Evolutionary conservation across 1,284 basidiomycete species (phyloP).

Genomic region (Trichosporon asahii): DNA sequence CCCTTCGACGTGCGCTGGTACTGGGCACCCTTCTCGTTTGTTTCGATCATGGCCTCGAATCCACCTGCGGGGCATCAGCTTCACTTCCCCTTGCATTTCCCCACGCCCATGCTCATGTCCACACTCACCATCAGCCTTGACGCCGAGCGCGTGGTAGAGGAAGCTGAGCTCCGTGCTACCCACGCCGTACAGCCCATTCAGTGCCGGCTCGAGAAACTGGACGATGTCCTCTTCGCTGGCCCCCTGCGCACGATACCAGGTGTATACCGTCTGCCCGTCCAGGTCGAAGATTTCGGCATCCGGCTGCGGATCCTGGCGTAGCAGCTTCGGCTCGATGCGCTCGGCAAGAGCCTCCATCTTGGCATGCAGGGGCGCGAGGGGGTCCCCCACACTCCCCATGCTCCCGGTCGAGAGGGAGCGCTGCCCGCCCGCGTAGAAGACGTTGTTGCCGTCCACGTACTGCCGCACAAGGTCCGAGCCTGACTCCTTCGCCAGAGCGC

Average conservation of each 20-base stretch:
- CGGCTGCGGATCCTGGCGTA: not conserved
- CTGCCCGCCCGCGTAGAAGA: not conserved
- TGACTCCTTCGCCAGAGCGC: constrained; percentile 13
- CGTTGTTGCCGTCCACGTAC: constrained; percentile 3
- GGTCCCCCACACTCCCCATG: not conserved
- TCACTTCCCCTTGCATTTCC: not conserved
- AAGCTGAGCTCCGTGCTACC: constrained; percentile 13
- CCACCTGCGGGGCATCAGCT: constrained; percentile 1
- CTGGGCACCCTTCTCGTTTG: constrained; percentile 16
- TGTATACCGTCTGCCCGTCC: constrained; percentile 10
- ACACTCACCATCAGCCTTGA: not conserved
- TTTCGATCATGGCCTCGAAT: not conserved
- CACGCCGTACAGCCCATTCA: constrained; percentile 6
- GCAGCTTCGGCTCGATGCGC: not conserved
- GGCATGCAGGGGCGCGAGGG: not conserved
- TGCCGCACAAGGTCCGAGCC: constrained; percentile 15
- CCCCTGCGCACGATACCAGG: constrained; percentile 8
- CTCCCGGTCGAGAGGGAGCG: not conserved
- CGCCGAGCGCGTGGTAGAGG: not conserved
- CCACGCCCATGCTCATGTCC: too few relatives aligned
- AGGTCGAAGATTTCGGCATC: constrained; percentile 11
- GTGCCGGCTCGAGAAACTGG: constrained; percentile 1
- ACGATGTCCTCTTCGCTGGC: not conserved
- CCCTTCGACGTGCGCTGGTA: constrained; percentile 23
- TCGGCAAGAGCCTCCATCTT: constrained; percentile 7